Conservation (phyloP, 768 basidiomycete species). For the Peribolospora baueri region DNA sequence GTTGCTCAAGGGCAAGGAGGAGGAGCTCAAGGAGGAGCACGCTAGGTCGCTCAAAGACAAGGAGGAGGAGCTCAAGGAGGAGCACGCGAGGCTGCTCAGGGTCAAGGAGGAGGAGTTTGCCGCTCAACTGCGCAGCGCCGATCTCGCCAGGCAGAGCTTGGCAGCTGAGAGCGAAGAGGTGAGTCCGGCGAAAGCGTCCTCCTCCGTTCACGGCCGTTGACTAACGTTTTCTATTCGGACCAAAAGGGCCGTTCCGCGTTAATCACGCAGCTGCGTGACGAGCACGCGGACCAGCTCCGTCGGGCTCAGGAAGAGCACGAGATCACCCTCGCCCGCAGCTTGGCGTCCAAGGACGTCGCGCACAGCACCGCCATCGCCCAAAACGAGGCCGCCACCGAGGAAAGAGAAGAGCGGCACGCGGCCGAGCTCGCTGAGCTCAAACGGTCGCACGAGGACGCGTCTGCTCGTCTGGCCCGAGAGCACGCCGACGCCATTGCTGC, state of each 20-base stretch:
- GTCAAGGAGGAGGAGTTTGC: conserved; percentile 27
- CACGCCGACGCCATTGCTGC: neutral
- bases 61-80: conserved; percentile 24
- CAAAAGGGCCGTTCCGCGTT: neutral
- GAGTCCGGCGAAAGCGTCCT: no score
- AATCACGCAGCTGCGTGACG: conserved; percentile 8
- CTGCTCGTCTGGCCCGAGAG: conserved; percentile 4
- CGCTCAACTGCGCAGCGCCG: no score
- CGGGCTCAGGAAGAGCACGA: conserved; percentile 13
- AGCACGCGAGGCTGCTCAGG: conserved; percentile 34
- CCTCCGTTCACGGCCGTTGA: no score
- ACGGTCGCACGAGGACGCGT: neutral
- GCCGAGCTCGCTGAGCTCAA: conserved; percentile 20
- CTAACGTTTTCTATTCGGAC: no score
- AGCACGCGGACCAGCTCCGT: conserved; percentile 16
- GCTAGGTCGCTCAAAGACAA: conserved; percentile 35
- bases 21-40: conserved; percentile 6
- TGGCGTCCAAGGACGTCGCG: neutral
- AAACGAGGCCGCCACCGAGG: conserved; percentile 31
- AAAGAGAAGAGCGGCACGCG: conserved; percentile 32
- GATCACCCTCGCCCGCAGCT: neutral
- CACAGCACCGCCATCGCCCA: conserved; percentile 22
- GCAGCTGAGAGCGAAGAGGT: no score
- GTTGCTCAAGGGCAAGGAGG: neutral
- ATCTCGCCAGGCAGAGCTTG: no score